phyloP scores from a whole-genome alignment of 768 basidiomycete species.

The Leccinum imitatum region DNA sequence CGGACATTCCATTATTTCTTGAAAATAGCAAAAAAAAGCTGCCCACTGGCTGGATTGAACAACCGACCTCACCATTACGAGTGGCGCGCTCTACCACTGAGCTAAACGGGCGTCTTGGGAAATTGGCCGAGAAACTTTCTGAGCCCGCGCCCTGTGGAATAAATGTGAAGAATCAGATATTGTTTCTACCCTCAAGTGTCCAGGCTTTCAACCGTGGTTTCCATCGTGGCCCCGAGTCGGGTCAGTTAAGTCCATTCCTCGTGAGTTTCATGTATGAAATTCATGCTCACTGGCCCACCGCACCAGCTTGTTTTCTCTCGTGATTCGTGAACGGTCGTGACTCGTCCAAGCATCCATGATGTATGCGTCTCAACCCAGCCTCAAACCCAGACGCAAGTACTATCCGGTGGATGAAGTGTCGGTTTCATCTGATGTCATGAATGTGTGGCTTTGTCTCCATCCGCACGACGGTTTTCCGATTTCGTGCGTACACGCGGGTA shows the following conservation, averaged over 20 bases:
- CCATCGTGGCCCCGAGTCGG: not conserved
- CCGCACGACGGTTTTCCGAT: no score
- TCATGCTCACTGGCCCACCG: not conserved
- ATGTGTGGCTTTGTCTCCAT: no score
- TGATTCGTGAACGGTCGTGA: not conserved
- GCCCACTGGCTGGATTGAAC: slow-evolving; percentile 47
- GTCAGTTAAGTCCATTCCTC: not conserved
- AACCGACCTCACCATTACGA: slow-evolving; percentile 44
- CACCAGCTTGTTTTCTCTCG: not conserved
- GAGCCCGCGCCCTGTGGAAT: not conserved
- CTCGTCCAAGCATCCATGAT: not conserved
- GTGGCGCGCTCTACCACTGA: slow-evolving; percentile 4
- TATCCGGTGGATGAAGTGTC: not conserved
- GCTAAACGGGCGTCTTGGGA: slow-evolving; percentile 5
- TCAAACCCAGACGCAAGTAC: not conserved
- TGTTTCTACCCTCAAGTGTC: not conserved
- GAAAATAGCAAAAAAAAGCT: slow-evolving; percentile 2
- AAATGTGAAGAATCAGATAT: no score
- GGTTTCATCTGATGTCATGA: not conserved
- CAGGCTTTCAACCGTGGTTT: not conserved
- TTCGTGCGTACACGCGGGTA: no score
- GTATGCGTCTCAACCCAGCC: not conserved
- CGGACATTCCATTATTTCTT: no score
- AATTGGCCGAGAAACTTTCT: not conserved
- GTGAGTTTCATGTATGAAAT: not conserved